Base-by-base conservation (phyloP, 768 basidiomycete species). In the Amanita thiersii region DNA sequence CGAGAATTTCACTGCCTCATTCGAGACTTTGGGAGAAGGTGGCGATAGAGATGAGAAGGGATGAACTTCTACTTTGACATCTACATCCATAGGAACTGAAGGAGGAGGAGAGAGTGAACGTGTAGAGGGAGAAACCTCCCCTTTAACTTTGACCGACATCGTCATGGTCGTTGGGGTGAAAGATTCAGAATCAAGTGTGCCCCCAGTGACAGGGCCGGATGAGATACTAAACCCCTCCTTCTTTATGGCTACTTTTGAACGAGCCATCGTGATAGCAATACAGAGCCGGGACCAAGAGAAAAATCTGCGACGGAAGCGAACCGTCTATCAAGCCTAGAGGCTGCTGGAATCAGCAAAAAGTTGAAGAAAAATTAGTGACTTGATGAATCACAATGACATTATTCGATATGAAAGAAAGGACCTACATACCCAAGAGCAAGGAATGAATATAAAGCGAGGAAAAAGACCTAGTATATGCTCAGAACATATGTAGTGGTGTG, bases 31-130 rank as follows among this genome's bases (percentile, higher is more conserved):
- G 40, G 56, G 49, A 20, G 60, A 54, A 3, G 64, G 64, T 35
- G 64, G 62, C 9, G 63, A 64, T 52, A 60, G 58, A 23, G 65
- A 65, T 20, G 61, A 58, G 34, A 60, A 61, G 29, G 47, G 19
- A 45, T 54, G 50, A 37, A 46, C 44, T 31, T 64, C 59, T 42
- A 52, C 32, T 47, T 64, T 64, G 50, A 56, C 35, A 46, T 64
- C 57, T 47, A 57, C 47, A 41, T 63, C 56, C 52, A 59, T 62
- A 23, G 47, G 44, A 39, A 51, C 35, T 33, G 51, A 40, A 33
- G 50, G 45, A 34, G 56, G 56, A 39, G 54, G 53, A 37, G 56
- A 45, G 38, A 51, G 56, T 26, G 56, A 50, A 44, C 35, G 41
- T 45, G 54, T 50, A 56, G 52, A 42, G 44, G 56, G 47, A 54